Evolutionary conservation across 345 rosid species (phyloP).

Genomic region (Murraya paniculata): DNA sequence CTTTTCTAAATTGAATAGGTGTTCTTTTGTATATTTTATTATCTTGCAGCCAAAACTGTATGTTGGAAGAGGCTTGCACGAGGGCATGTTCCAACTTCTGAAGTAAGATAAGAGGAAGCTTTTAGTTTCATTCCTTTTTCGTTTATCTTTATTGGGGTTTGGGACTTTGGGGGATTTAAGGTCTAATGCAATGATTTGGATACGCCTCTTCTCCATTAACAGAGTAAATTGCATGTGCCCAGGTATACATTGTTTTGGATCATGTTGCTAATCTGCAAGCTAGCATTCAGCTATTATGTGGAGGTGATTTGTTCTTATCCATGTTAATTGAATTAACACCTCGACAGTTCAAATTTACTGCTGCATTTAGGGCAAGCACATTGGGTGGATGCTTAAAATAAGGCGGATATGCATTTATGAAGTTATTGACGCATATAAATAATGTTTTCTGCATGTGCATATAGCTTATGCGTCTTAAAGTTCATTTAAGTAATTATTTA

Average conservation of each 20-base stretch:
- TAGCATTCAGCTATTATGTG: constrained; percentile 95
- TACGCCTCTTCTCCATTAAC: constrained; percentile 2
- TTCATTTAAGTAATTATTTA: neutral
- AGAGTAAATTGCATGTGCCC: constrained; percentile 22
- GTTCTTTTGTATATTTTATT: neutral
- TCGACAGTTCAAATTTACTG: neutral
- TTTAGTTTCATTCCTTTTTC: constrained; percentile 10
- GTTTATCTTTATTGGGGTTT: neutral
- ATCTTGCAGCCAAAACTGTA: constrained; percentile 79
- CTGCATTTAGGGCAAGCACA: neutral
- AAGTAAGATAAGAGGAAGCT: constrained; percentile 52
- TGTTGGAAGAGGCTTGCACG: constrained; percentile 97
- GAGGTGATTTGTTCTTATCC: constrained; percentile 54
- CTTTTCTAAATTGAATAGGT: neutral
- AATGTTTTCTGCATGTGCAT: neutral
- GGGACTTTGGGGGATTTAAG: neutral
- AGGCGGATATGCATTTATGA: constrained; percentile 1
- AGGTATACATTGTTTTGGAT: constrained; percentile 97
- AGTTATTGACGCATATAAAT: neutral
- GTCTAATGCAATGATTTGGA: constrained; percentile 6
- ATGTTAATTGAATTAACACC: constrained; percentile 9
- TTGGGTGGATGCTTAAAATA: neutral
- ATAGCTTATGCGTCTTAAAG: neutral
- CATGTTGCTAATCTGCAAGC: constrained; percentile 82
- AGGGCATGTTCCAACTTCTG: constrained; percentile 75